Evolutionary conservation across 768 basidiomycete species (phyloP).

Genomic region (Artomyces pyxidatus): DNA sequence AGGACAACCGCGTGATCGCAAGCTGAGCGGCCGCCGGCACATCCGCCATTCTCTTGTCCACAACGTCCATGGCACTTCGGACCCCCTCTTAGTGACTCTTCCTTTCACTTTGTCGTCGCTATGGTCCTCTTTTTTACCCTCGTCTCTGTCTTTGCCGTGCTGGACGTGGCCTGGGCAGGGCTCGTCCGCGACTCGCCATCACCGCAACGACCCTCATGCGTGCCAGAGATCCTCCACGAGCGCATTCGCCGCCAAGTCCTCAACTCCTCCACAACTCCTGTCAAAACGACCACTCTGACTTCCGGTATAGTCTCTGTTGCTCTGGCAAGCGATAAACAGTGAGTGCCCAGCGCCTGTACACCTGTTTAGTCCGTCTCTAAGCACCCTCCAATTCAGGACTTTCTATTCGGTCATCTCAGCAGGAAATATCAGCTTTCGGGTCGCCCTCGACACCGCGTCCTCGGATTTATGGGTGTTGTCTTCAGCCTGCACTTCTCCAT

Average conservation of each 20-base stretch:
- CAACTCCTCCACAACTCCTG: neutral
- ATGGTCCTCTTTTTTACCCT: slow-evolving; percentile 4
- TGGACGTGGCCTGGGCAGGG: slow-evolving; percentile 6
- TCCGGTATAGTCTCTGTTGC: slow-evolving; percentile 7
- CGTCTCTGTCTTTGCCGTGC: slow-evolving; percentile 2
- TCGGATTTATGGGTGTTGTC: slow-evolving; percentile 67
- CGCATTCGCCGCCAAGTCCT: slow-evolving; percentile 8
- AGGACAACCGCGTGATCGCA: no score
- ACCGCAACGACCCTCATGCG: neutral
- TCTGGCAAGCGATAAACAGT: slow-evolving; percentile 13
- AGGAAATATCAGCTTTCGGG: slow-evolving; percentile 59
- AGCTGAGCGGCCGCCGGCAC: neutral
- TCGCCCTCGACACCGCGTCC: slow-evolving; percentile 69
- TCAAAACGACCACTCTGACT: neutral
- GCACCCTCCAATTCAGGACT: slow-evolving; percentile 34
- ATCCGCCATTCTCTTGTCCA: neutral
- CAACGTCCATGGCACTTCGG: neutral
- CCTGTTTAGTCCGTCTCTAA: neutral
- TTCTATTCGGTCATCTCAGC: slow-evolving; percentile 56
- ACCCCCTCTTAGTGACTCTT: no score
- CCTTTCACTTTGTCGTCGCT: no score
- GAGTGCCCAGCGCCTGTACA: neutral
- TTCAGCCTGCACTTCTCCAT: slow-evolving; percentile 46
- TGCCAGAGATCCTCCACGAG: slow-evolving; percentile 2
- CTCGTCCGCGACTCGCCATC: neutral